A percentile compares a stretch with the other conserved stretches of the same genome.
Evolutionary conservation across 1,284 basidiomycete genomes (phyloP).

Genomic region (Inonotus hispidus): DNA sequence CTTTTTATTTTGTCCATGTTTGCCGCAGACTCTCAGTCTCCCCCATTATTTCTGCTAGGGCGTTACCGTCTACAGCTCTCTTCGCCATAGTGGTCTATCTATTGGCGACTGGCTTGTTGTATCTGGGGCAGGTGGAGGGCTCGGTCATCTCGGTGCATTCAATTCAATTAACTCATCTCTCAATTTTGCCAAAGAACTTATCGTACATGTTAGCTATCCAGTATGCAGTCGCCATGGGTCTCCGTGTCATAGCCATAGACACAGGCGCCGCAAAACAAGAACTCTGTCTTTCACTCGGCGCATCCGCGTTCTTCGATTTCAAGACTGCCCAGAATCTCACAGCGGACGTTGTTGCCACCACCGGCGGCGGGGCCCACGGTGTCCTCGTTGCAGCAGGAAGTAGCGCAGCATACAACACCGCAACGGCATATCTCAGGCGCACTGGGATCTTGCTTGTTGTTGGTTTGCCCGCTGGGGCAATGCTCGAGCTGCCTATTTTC

Average conservation of each 20-base stretch:
- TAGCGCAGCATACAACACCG: constrained; percentile 56
- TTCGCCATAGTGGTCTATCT: constrained; percentile 67
- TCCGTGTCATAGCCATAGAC: constrained; percentile 78
- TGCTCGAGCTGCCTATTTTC: constrained; percentile 66
- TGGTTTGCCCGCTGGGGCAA: constrained; percentile 60
- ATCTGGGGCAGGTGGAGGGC: constrained; percentile 73
- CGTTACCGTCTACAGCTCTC: constrained; percentile 77
- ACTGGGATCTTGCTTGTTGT: constrained; percentile 70
- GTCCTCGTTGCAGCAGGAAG: constrained; percentile 64
- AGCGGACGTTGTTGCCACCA: constrained; percentile 54
- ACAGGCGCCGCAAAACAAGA: constrained; percentile 73
- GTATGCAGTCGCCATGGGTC: constrained; percentile 74
- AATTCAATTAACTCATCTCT: background rate
- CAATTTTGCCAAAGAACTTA: too few relatives aligned
- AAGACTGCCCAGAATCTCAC: constrained; percentile 57
- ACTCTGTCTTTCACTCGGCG: constrained; percentile 65
- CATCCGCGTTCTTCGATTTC: constrained; percentile 81
- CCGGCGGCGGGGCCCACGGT: constrained; percentile 76
- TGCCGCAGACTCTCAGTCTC: background rate
- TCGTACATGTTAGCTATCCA: constrained; percentile 50
- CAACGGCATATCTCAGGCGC: constrained; percentile 61
- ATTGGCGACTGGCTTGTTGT: constrained; percentile 80
- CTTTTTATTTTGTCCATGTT: constrained; percentile 5
- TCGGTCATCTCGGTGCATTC: constrained; percentile 57
- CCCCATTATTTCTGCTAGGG: constrained; percentile 37